Base-by-base conservation (phyloP, 2,329 filamentous ascomycete species). In the Paraphoma chrysanthemicola region DNA sequence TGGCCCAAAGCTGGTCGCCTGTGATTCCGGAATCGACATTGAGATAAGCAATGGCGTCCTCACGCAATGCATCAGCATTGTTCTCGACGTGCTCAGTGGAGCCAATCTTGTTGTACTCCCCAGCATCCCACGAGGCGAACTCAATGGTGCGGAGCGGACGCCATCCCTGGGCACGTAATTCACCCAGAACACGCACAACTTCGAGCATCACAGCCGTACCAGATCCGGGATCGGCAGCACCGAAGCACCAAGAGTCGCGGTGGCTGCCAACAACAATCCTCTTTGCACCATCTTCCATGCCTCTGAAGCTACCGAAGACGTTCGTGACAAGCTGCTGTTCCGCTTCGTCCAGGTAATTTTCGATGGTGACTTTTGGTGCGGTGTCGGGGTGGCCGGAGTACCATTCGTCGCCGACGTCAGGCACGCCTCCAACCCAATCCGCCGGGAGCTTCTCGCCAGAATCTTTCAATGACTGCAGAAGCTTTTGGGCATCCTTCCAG, bases 41-140 rank as follows among this genome's bases (percentile, higher is more conserved):
- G 63, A 99, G 83, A 70, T 99, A 99, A 9, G 91, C 93, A 61
- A 92, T 87, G 0, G 86, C 94, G 66, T 95, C 85, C 16, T 85
- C 80, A 42, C 91, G 89, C 6, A 99, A 82, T 3, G 80, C 75
- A 0, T 93, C 88, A 29, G 92, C 82, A 64, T 94, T 89, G 45
- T 90, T 89, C 78, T 99, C 95, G 44, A 99, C 95, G 69, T 90
- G 94, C 75, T 99, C 95, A 1, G 95, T 98, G 10, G 92, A 96
- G 8, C 95, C 95, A 55, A 97, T 91, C 44, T 95, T 81, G 76
- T 97, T 97, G 80, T 97, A 98, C 76, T 94, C 92, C 66, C 90
- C 90, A 4, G 87, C 95, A 75, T 99, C 95, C 95, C 95, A 99
- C 33, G 92, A 97, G 71, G 93, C 93, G 76, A 99, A 98, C 74